phyloP scores from a whole-genome alignment of 495 filamentous ascomycete species.

The Daldinia childiae region DNA sequence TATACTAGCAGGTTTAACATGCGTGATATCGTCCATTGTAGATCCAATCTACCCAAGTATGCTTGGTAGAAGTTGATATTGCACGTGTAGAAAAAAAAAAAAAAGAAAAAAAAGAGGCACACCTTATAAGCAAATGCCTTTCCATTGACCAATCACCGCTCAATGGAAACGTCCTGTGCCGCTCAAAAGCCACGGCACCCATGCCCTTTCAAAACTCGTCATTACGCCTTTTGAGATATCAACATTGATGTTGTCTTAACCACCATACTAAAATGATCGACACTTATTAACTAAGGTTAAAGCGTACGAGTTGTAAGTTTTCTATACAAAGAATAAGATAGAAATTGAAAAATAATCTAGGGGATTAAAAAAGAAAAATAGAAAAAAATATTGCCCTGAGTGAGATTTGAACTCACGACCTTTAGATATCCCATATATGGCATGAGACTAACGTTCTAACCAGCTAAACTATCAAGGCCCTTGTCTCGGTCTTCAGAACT shows the following conservation, averaged over 20 bases:
- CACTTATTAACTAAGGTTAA: not conserved
- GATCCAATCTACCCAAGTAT: not conserved
- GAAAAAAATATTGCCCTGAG: not conserved
- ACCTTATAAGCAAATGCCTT: not conserved
- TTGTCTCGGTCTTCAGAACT: too few relatives aligned
- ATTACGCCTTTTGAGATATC: slow-evolving; percentile 2
- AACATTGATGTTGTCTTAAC: not conserved
- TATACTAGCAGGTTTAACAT: not conserved
- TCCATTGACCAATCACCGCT: not conserved
- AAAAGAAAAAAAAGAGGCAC: not conserved
- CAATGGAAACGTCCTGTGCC: not conserved
- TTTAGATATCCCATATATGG: not conserved
- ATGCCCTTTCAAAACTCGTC: not conserved
- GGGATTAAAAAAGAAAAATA: too few relatives aligned
- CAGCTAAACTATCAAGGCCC: not conserved
- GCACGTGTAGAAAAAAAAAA: too few relatives aligned
- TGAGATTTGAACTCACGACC: slow-evolving; percentile 4
- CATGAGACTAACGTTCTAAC: slow-evolving; percentile 5
- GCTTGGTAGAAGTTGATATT: not conserved
- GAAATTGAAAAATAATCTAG: not conserved
- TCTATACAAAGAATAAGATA: not conserved
- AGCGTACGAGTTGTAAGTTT: not conserved
- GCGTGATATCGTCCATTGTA: slow-evolving; percentile 15
- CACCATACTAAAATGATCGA: not conserved
- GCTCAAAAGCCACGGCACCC: not conserved